phyloP scores from a whole-genome alignment of 2,329 filamentous ascomycete species.

The Fusarium mundagurra region DNA sequence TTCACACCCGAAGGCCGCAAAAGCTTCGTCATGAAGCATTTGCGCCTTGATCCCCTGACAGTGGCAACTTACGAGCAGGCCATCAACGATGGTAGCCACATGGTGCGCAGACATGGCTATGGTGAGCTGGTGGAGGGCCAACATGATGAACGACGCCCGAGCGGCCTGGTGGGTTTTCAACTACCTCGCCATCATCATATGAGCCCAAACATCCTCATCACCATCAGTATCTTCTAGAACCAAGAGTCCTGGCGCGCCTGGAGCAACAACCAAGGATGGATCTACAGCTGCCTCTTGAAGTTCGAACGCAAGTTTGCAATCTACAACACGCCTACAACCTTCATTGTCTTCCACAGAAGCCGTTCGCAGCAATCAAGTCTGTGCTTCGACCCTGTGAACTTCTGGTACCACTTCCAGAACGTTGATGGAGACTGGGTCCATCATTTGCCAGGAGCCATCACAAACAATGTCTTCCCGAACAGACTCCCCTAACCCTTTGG shows the following conservation, averaged over 20 bases:
- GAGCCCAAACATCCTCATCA: too few relatives aligned
- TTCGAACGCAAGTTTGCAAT: not conserved
- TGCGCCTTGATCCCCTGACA: too few relatives aligned
- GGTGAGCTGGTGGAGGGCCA: too few relatives aligned
- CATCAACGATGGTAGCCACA: too few relatives aligned
- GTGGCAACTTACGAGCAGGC: too few relatives aligned
- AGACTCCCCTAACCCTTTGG: rapidly evolving
- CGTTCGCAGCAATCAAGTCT: not conserved
- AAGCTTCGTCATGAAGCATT: too few relatives aligned
- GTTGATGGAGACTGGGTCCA: not conserved
- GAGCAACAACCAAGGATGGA: not conserved
- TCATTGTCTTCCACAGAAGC: not conserved
- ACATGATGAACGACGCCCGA: too few relatives aligned
- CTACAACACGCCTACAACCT: not conserved
- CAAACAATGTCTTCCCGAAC: not conserved
- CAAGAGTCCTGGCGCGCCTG: not conserved
- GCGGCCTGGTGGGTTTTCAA: too few relatives aligned
- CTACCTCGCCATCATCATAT: too few relatives aligned
- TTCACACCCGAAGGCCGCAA: too few relatives aligned
- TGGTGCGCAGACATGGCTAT: too few relatives aligned
- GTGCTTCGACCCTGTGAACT: not conserved
- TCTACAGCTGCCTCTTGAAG: not conserved
- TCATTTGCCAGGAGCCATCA: not conserved
- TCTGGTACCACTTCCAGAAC: not conserved
- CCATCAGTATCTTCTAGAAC: too few relatives aligned